Conservation (phyloP, 2,329 filamentous ascomycete genomes). For the Lachnellula suecica region DNA sequence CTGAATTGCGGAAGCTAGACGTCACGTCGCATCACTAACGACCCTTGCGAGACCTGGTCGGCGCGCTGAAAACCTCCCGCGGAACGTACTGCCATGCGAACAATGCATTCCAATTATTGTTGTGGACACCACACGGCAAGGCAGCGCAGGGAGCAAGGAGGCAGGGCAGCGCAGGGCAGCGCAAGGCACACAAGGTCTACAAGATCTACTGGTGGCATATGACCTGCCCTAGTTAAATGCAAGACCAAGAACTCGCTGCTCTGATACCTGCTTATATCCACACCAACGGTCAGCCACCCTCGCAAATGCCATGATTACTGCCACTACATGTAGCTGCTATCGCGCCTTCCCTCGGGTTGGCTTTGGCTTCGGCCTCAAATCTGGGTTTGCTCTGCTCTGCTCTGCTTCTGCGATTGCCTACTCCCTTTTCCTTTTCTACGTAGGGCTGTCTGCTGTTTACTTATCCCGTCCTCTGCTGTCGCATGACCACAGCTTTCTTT, state of each 20-base stretch:
- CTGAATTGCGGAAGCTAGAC: no score
- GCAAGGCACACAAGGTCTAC: no score
- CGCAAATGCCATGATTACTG: slow-evolving; percentile 1
- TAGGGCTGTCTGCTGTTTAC: not conserved
- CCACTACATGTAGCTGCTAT: not conserved
- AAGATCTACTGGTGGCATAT: no score
- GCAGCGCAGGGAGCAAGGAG: no score
- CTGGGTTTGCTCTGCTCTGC: not conserved
- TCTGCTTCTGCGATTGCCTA: not conserved
- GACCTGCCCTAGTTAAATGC: no score
- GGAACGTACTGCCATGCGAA: no score
- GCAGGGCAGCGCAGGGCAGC: no score
- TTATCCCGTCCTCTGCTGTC: slow-evolving; percentile 3
- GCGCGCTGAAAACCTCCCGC: no score
- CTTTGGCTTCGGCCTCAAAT: not conserved
- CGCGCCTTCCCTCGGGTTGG: not conserved
- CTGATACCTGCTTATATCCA: not conserved
- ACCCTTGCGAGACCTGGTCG: no score
- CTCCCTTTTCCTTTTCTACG: slow-evolving; percentile 2
- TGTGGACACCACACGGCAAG: no score
- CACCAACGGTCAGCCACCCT: not conserved
- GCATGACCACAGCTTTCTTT: not conserved
- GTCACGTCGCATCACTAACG: no score
- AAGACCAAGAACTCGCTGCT: not conserved
- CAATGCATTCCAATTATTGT: no score